Evolutionary conservation across 768 basidiomycete species (phyloP).

Genomic region (Naganishia randhawae): DNA sequence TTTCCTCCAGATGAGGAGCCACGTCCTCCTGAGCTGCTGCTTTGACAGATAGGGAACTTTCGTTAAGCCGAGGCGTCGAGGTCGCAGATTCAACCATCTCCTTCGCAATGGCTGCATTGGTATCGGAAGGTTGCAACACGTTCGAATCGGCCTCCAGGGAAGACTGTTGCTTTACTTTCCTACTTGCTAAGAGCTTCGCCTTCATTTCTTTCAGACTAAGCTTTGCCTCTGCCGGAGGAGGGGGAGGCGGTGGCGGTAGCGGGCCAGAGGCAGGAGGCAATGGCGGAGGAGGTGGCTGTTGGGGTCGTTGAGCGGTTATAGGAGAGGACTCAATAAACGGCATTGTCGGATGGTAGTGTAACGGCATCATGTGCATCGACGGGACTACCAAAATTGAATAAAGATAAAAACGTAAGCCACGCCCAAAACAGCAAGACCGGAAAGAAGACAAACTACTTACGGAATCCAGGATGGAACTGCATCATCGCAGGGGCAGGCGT

Average conservation of each 20-base stretch:
- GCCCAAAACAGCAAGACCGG: no score
- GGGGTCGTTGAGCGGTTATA: background rate
- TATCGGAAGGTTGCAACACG: slow-evolving; percentile 2
- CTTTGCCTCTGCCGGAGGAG: slow-evolving; percentile 14
- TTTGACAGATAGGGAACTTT: background rate
- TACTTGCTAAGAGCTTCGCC: slow-evolving; percentile 6
- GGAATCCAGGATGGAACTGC: background rate
- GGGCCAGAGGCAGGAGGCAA: background rate
- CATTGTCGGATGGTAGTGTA: background rate
- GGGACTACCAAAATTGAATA: no score
- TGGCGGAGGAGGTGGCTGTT: background rate
- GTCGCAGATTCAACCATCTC: background rate
- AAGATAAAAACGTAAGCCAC: no score
- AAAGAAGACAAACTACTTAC: background rate
- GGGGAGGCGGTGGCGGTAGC: slow-evolving; percentile 4
- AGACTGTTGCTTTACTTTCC: background rate
- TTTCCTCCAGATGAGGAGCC: background rate
- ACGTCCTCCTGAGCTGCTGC: background rate
- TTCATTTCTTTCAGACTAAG: slow-evolving; percentile 10
- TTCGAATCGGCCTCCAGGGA: background rate
- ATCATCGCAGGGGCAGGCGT: background rate
- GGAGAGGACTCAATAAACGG: background rate
- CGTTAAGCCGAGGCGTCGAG: background rate
- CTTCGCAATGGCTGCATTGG: background rate
- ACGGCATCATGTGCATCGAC: background rate